Conservation (phyloP, 768 basidiomycete species). For the Xerocomellus amylosporus region DNA sequence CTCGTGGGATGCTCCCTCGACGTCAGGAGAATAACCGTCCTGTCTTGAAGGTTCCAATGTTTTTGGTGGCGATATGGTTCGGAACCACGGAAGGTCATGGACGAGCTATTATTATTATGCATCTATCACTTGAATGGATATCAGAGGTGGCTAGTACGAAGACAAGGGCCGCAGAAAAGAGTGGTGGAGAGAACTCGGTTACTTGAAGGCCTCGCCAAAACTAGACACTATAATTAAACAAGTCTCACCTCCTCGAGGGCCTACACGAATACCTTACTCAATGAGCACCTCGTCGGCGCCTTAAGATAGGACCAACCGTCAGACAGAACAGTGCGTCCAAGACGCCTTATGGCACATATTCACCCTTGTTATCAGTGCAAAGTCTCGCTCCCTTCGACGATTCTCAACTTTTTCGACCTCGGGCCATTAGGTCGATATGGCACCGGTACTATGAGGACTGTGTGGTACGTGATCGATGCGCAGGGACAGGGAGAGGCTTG, state of each 20-base stretch:
- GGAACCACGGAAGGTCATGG: no score
- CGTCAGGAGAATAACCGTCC: no score
- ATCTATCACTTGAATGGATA: no score
- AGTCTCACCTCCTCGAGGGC: constrained; percentile 95
- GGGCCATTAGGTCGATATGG: constrained; percentile 94
- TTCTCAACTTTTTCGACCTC: constrained; percentile 95
- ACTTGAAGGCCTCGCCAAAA: no score
- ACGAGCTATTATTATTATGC: no score
- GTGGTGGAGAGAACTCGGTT: no score
- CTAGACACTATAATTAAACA: constrained; percentile 31
- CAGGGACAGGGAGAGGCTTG: constrained; percentile 82
- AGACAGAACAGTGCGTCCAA: constrained; percentile 90
- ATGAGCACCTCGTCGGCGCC: constrained; percentile 33
- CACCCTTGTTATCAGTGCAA: constrained; percentile 58
- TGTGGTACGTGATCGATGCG: constrained; percentile 92
- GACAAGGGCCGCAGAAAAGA: no score
- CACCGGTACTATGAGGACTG: constrained; percentile 93
- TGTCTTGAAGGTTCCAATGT: no score
- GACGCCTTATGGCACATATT: not conserved
- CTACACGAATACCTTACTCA: constrained; percentile 87
- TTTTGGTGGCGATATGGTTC: no score
- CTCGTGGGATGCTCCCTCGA: not conserved
- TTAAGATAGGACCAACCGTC: constrained; percentile 91
- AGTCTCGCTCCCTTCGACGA: constrained; percentile 88
- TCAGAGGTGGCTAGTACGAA: no score